These are phyloP conservation scores for Xylariales sp. DNA, from an alignment of 2,329 filamentous ascomycete species.

Conservation along the genomic window DNA sequence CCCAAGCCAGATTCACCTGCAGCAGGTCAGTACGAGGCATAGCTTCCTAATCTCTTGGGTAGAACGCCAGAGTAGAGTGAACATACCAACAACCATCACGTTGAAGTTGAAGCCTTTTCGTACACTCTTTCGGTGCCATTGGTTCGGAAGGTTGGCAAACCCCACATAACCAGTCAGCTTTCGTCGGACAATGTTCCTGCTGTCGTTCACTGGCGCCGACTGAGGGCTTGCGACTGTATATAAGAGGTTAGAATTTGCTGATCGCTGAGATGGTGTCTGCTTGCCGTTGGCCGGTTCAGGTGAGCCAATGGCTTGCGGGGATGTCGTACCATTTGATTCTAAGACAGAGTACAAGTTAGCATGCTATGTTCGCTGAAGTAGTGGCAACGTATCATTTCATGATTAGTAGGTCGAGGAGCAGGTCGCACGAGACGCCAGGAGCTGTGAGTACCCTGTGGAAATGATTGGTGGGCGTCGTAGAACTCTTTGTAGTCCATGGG, in stretches of 20 bases:
- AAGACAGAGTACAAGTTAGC: conserved; percentile 31
- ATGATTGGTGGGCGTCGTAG: conserved; percentile 22
- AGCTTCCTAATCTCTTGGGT: background rate
- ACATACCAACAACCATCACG: conserved; percentile 98
- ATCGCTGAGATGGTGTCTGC: conserved; percentile 26
- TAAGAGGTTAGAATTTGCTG: background rate
- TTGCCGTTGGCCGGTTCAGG: conserved; percentile 39
- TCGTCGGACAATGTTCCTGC: conserved; percentile 93
- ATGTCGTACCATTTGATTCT: conserved; percentile 37
- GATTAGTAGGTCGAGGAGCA: no score
- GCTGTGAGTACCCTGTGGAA: conserved; percentile 16
- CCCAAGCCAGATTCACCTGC: conserved; percentile 96
- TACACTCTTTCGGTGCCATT: conserved; percentile 99
- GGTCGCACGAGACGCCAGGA: conserved; percentile 20
- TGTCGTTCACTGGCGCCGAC: conserved; percentile 55
- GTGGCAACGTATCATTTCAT: conserved; percentile 8
- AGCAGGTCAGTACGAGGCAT: background rate
- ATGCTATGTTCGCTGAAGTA: conserved; percentile 8
- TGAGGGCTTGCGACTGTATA: conserved; percentile 26
- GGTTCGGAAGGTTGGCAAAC: conserved; percentile 97
- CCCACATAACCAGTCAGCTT: conserved; percentile 98
- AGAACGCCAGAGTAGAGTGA: background rate
- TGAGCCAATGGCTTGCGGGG: conserved; percentile 20
- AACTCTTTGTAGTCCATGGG: conserved; percentile 45
- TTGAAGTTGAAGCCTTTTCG: conserved; percentile 99